These are phyloP conservation scores for Geosmithia morbida DNA, from an alignment of 2,329 filamentous ascomycete species.

Conservation along the genomic window DNA sequence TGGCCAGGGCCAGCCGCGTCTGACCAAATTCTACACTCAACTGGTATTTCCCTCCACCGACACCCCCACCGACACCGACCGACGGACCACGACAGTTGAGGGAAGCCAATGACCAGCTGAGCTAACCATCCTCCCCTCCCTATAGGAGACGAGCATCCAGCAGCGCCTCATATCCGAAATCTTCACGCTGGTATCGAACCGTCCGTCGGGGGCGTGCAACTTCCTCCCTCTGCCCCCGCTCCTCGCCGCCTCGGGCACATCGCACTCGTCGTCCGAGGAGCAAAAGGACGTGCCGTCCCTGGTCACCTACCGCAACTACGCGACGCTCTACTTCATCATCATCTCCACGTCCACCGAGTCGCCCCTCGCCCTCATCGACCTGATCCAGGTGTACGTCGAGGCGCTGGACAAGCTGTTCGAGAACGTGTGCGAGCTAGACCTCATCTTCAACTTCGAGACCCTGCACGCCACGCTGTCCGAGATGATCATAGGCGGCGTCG, in stretches of 20 bases:
- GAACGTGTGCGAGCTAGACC: constrained; percentile 94
- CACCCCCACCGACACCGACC: not conserved
- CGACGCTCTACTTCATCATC: constrained; percentile 95
- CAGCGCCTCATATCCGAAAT: constrained; percentile 96
- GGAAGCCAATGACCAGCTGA: too few species aligned
- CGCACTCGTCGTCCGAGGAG: constrained; percentile 49
- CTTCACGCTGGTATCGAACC: constrained; percentile 87
- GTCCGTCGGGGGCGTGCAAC: constrained; percentile 86
- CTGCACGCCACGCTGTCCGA: constrained; percentile 81
- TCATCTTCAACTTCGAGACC: constrained; percentile 99
- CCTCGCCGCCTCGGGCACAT: constrained; percentile 46
- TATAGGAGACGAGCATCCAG: constrained; percentile 88
- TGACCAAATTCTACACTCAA: constrained; percentile 98
- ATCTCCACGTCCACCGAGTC: constrained; percentile 95
- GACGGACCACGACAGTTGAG: not conserved
- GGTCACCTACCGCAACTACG: constrained; percentile 95
- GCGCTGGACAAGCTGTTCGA: constrained; percentile 89
- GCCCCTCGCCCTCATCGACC: constrained; percentile 82
- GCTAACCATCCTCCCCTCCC: not conserved
- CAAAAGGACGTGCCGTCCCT: constrained; percentile 86
- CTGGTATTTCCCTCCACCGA: constrained; percentile 38
- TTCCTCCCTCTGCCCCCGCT: constrained; percentile 72
- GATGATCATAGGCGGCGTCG: constrained; percentile 91
- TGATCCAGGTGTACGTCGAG: constrained; percentile 98
- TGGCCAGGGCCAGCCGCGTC: constrained; percentile 86